A percentile compares a stretch with the other conserved stretches of the same genome.
Conservation (phyloP, 129 eudicot species). For the Smallanthus sonchifolius region DNA sequence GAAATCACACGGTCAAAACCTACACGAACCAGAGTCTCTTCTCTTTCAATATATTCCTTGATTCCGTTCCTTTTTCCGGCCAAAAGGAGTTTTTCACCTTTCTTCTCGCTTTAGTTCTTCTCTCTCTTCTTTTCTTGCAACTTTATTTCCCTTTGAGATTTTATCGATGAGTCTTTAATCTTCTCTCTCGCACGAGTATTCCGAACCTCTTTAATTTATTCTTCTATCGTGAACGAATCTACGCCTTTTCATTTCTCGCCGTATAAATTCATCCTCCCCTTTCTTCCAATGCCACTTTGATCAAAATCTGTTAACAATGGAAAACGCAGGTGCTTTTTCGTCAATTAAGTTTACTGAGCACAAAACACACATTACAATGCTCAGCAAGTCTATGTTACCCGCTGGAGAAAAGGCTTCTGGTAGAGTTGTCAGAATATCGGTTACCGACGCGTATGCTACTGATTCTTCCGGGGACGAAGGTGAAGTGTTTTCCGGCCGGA, state of each 20-base stretch:
- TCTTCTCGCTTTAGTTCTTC: not conserved
- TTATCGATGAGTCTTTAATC: conserved; percentile 13
- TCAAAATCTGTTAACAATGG: conserved; percentile 5
- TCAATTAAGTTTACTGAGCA: conserved; percentile 57
- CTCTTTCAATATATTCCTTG: conserved; percentile 3
- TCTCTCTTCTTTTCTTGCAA: conserved; percentile 30
- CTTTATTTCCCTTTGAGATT: conserved; percentile 23
- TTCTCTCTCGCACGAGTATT: conserved; percentile 39
- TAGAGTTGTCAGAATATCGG: conserved; percentile 58
- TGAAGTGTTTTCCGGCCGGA: conserved; percentile 14
- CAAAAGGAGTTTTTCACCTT: conserved; percentile 27
- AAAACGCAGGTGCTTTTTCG: conserved; percentile 9
- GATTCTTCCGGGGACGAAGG: conserved; percentile 75
- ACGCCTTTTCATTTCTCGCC: conserved; percentile 10
- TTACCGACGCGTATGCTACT: conserved; percentile 83
- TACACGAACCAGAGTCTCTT: not conserved
- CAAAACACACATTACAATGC: conserved; percentile 37
- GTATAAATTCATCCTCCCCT: conserved; percentile 12
- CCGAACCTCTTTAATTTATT: conserved; percentile 11
- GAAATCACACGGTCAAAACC: not conserved
- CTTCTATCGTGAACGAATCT: conserved; percentile 43
- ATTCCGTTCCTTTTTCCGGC: conserved; percentile 28
- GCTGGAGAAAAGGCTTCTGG: not conserved
- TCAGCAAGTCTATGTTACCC: conserved; percentile 1
- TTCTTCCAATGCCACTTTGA: conserved; percentile 40